A percentile compares a stretch with the other conserved stretches of the same genome.
phyloP scores from a whole-genome alignment of 257 asterid genomes.

The Jacaranda mimosifolia region DNA sequence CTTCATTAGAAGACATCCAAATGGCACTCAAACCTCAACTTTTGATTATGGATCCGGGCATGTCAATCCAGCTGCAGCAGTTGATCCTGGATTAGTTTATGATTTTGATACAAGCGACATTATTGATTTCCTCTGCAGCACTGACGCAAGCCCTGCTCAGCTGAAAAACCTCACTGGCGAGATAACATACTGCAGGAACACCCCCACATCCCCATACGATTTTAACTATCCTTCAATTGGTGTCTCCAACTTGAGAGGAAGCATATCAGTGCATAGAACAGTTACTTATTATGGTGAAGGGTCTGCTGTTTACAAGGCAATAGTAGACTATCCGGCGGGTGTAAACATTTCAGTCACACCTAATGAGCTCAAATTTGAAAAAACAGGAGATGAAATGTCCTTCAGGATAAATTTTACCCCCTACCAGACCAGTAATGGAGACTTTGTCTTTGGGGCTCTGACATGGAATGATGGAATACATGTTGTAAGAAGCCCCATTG shows the following conservation, averaged over 20 bases:
- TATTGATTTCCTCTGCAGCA: constrained; percentile 64
- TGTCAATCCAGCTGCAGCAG: constrained; percentile 62
- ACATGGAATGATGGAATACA: constrained; percentile 64
- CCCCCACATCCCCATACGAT: constrained; percentile 44
- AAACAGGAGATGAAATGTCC: constrained; percentile 46
- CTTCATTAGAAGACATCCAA: constrained; percentile 55
- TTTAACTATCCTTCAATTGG: constrained; percentile 75
- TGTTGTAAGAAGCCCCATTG: constrained; percentile 63
- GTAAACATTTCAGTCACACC: constrained; percentile 57
- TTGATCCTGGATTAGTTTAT: constrained; percentile 65
- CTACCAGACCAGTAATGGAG: constrained; percentile 46
- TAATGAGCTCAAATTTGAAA: constrained; percentile 41
- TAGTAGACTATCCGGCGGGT: constrained; percentile 52
- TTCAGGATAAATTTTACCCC: constrained; percentile 50
- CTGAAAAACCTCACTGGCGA: constrained; percentile 60
- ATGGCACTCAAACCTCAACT: constrained; percentile 50
- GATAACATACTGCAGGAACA: constrained; percentile 43
- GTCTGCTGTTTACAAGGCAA: constrained; percentile 47
- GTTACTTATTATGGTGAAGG: constrained; percentile 65
- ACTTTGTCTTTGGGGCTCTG: constrained; percentile 57
- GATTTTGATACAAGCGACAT: constrained; percentile 51
- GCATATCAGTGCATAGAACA: constrained; percentile 52
- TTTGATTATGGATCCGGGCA: constrained; percentile 73
- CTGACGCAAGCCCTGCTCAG: constrained; percentile 60
- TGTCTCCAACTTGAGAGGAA: constrained; percentile 58